A percentile compares a stretch with the other conserved stretches of the same genome.
Conservation (phyloP, 768 basidiomycete genomes). For the Amanita muscaria region DNA sequence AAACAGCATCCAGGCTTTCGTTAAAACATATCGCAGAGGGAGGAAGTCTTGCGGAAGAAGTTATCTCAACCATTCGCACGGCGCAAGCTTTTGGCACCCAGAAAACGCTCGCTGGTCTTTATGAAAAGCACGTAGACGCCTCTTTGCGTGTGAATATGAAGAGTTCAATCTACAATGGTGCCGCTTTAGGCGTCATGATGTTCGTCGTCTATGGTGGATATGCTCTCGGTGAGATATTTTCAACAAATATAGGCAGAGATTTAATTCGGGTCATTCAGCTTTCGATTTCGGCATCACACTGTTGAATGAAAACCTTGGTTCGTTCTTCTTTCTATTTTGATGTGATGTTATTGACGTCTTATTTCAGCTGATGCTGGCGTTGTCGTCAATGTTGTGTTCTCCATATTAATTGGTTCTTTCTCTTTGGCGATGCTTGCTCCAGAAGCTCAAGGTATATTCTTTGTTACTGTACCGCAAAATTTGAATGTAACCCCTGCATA, state of each 20-base stretch:
- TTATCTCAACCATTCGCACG: constrained; percentile 82
- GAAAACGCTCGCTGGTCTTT: constrained; percentile 48
- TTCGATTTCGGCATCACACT: constrained; percentile 89
- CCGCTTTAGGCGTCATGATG: constrained; percentile 66
- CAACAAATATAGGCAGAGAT: not conserved
- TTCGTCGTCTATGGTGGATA: constrained; percentile 76
- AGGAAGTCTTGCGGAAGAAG: constrained; percentile 86
- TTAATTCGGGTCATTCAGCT: constrained; percentile 33
- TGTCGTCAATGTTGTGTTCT: constrained; percentile 78
- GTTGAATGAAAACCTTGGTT: constrained; percentile 51
- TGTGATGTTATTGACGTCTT: not conserved
- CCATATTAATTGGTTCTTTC: constrained; percentile 87
- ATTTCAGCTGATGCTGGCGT: constrained; percentile 50
- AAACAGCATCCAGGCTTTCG: constrained; percentile 35
- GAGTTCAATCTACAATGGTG: constrained; percentile 50
- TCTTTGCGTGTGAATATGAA: constrained; percentile 48
- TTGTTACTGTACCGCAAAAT: not conserved
- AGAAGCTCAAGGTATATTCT: constrained; percentile 58
- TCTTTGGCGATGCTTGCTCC: constrained; percentile 79
- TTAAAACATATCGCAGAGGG: constrained; percentile 71
- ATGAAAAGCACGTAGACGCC: constrained; percentile 50
- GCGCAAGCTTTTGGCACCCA: constrained; percentile 89
- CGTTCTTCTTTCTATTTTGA: constrained; percentile 9
- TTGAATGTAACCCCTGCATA: not conserved
- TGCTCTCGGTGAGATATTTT: constrained; percentile 44